Conservation (phyloP, 2,329 filamentous ascomycete species). For the Arthroderma sp. region DNA sequence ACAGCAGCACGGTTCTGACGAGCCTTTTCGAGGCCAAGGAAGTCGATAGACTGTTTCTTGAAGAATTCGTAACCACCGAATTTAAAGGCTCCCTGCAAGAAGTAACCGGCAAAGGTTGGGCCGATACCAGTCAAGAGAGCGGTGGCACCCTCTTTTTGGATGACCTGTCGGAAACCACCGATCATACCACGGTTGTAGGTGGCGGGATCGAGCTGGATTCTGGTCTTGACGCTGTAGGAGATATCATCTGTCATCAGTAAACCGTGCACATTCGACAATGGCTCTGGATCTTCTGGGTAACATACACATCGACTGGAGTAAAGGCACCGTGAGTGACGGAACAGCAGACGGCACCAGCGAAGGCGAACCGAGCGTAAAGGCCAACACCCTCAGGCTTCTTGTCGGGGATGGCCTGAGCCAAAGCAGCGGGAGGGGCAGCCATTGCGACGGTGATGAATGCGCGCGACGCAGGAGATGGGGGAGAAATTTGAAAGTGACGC, state of each 20-base stretch:
- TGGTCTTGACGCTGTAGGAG: conserved; percentile 68
- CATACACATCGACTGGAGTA: conserved; percentile 99
- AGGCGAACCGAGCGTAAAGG: conserved; percentile 92
- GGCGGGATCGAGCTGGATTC: conserved; percentile 80
- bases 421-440: conserved; percentile 14
- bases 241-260: neutral
- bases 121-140: conserved; percentile 77
- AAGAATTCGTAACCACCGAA: conserved; percentile 94
- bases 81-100: conserved; percentile 88
- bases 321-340: conserved; percentile 93
- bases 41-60: conserved; percentile 81
- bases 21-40: conserved; percentile 64
- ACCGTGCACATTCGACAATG: neutral
- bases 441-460: conserved; percentile 4
- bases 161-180: conserved; percentile 75
- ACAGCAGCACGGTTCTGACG: conserved; percentile 68
- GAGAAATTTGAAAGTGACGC: neutral
- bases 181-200: conserved; percentile 84
- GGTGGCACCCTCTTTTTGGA: conserved; percentile 71
- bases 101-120: conserved; percentile 79
- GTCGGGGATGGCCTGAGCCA: conserved; percentile 3
- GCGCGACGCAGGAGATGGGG: neutral
- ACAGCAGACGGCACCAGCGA: conserved; percentile 96
- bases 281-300: conserved; percentile 26
- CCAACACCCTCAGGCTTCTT: conserved; percentile 38